Evolutionary conservation across 305 asterid species (phyloP).

Genomic region (Fraxinus floribunda): DNA sequence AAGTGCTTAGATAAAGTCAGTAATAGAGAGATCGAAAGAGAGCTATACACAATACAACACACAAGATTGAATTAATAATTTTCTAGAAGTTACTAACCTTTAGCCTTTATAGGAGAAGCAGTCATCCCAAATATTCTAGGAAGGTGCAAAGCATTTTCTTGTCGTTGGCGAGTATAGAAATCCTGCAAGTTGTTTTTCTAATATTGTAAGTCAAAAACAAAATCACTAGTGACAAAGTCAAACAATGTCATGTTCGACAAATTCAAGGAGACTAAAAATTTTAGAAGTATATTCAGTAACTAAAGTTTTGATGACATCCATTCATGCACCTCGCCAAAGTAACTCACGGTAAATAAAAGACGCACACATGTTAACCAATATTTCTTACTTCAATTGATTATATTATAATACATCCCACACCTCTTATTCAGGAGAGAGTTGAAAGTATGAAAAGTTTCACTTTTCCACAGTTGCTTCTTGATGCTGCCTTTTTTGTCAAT

Average conservation of each 20-base stretch:
- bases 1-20: constrained; percentile 11
- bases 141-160: constrained; percentile 30
- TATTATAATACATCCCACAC: neutral
- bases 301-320: neutral
- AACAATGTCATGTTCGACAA: neutral
- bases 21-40: neutral
- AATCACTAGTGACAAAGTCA: neutral
- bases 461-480: neutral
- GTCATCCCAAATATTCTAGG: constrained; percentile 96
- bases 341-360: neutral
- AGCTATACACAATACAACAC: neutral
- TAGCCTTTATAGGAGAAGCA: constrained; percentile 88
- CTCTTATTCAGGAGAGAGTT: neutral
- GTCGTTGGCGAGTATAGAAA: constrained; percentile 54
- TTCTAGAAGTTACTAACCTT: constrained; percentile 44
- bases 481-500: neutral
- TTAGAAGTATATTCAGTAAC: neutral
- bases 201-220: neutral
- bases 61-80: neutral
- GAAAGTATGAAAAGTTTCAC: neutral
- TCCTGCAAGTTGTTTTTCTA: constrained; percentile 44
- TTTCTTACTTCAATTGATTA: neutral
- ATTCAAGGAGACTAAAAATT: neutral
- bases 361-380: neutral
- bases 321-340: neutral